Evolutionary conservation across 768 basidiomycete genomes (phyloP).

Genomic region (Mrakia hoshinonis): DNA sequence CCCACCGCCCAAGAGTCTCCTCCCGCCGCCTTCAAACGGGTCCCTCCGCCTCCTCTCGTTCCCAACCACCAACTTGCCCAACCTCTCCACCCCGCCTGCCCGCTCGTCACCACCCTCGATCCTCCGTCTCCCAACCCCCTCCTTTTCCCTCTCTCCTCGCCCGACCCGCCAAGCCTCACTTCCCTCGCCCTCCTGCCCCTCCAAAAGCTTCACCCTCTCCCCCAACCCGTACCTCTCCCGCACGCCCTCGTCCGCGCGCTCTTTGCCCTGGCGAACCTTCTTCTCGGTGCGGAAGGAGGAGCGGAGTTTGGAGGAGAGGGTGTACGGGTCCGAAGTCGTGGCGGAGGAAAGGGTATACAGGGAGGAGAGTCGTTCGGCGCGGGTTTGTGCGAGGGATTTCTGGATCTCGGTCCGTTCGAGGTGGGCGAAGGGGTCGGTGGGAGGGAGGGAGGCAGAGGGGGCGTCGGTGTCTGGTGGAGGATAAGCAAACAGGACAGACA

Average conservation of each 20-base stretch:
- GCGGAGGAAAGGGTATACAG: conserved; percentile 6
- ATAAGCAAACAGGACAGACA: neutral
- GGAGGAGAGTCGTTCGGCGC: neutral
- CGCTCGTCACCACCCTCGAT: conserved; percentile 45
- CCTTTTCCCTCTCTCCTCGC: conserved; percentile 33
- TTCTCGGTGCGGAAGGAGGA: conserved; percentile 81
- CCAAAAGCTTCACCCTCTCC: conserved; percentile 54
- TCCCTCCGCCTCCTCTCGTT: conserved; percentile 23
- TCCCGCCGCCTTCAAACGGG: conserved; percentile 12
- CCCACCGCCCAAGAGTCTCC: neutral
- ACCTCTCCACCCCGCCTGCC: conserved; percentile 16
- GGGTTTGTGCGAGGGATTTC: neutral
- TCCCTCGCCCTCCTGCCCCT: conserved; percentile 33
- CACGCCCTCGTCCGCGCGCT: conserved; percentile 60
- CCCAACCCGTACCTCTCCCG: conserved; percentile 71
- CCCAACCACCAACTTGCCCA: conserved; percentile 19
- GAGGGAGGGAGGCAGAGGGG: conserved; percentile 47
- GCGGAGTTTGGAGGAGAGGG: conserved; percentile 62
- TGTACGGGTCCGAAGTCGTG: conserved; percentile 63
- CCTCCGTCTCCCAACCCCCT: conserved; percentile 49
- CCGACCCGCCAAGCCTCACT: conserved; percentile 54
- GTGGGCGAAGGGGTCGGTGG: conserved; percentile 67
- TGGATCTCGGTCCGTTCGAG: conserved; percentile 76
- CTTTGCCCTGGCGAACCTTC: conserved; percentile 62
- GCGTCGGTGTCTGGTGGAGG: conserved; percentile 59